A percentile compares a stretch with the other conserved stretches of the same genome.
phyloP scores from a whole-genome alignment of 1,139 yeast genomes.

The Pichia sp. region DNA sequence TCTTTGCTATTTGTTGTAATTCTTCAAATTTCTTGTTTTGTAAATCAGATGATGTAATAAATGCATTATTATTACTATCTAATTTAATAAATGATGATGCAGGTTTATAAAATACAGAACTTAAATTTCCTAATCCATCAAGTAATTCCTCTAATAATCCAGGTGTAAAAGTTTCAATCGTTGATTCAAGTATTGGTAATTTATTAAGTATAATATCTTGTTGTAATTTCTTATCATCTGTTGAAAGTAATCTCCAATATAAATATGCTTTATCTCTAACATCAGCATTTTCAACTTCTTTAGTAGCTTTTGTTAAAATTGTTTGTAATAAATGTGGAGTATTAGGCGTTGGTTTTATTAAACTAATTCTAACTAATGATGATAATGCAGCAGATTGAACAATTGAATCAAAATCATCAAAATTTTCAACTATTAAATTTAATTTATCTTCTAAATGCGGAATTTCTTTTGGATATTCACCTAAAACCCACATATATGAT shows the following conservation, averaged over 20 bases:
- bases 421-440: conserved; percentile 50
- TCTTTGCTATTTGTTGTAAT: conserved; percentile 68
- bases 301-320: conserved; percentile 71
- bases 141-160: conserved; percentile 61
- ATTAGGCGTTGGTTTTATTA: conserved; percentile 40
- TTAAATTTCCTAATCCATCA: conserved; percentile 73
- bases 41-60: conserved; percentile 24
- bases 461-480: conserved; percentile 78
- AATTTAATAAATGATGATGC: conserved; percentile 56
- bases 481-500: conserved; percentile 84
- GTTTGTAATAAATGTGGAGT: conserved; percentile 55
- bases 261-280: conserved; percentile 91
- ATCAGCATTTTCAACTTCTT: conserved; percentile 81
- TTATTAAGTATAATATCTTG: conserved; percentile 51
- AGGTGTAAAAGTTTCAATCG: conserved; percentile 67
- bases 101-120: conserved; percentile 88
- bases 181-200: conserved; percentile 65
- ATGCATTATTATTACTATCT: conserved; percentile 30
- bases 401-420: conserved; percentile 64
- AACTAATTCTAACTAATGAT: conserved; percentile 69
- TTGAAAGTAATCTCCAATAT: conserved; percentile 77
- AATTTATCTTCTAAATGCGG: conserved; percentile 44
- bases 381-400: conserved; percentile 76
- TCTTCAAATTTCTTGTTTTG: conserved; percentile 53
- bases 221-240: conserved; percentile 42